Percentiles rank a stretch among this genome's conserved stretches.
Conservation (phyloP, 768 basidiomycete genomes). For the Mycena epipterygia region DNA sequence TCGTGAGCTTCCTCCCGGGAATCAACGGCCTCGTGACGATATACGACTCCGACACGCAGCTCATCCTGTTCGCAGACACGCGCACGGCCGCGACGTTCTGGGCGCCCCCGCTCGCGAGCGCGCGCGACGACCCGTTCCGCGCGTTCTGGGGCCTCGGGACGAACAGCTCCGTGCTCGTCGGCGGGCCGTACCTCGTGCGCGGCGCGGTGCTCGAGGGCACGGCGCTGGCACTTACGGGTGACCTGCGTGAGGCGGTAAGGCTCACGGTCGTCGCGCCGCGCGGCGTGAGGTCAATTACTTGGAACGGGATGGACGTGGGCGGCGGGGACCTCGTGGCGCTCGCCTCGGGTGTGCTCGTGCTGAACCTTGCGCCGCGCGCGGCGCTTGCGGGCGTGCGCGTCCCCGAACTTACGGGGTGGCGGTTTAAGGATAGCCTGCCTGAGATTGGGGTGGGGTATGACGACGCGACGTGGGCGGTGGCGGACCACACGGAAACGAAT, state of each 20-base stretch:
- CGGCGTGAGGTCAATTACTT: conserved; percentile 66
- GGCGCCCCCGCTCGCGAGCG: conserved; percentile 73
- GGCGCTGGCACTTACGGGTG: conserved; percentile 75
- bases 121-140: conserved; percentile 51
- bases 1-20: conserved; percentile 69
- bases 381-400: conserved; percentile 50
- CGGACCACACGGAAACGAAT: conserved; percentile 79
- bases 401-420: conserved; percentile 75
- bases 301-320: conserved; percentile 74
- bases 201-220: conserved; percentile 60
- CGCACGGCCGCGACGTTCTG: conserved; percentile 81
- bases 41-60: conserved; percentile 76
- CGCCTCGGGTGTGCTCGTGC: conserved; percentile 54
- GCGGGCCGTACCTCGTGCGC: conserved; percentile 76
- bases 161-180: conserved; percentile 75
- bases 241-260: conserved; percentile 69
- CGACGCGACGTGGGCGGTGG: conserved; percentile 74
- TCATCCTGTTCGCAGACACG: conserved; percentile 78
- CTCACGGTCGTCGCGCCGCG: conserved; percentile 78
- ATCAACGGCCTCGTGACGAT: conserved; percentile 71
- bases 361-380: conserved; percentile 53
- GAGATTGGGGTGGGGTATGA: conserved; percentile 71
- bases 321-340: conserved; percentile 47
- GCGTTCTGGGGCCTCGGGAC: conserved; percentile 83
- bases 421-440: conserved; percentile 80